Evolutionary conservation across 495 filamentous ascomycete genomes (phyloP), one percentile per base, ranked within the genome.

Genomic region (Bathelium albidoporum): DNA sequence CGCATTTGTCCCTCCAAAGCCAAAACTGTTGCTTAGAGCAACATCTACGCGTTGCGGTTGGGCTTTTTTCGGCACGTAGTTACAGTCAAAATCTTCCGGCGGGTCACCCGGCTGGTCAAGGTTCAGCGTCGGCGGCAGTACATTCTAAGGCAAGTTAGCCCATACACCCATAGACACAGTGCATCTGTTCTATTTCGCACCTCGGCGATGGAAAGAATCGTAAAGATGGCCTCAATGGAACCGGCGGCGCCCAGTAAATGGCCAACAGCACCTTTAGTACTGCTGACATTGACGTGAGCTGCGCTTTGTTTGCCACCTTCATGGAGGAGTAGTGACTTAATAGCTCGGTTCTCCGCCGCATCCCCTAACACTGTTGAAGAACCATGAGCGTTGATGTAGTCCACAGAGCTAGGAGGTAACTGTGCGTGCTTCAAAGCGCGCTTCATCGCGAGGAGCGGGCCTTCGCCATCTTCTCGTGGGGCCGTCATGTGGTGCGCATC

Each of bases 1-100:
- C 52, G 92, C 92, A 77, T 97, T 97, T 10, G 94, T 98, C 32
- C 94, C 94, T 11, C 94, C 94, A 78, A 98, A 98, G 1, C 94
- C 94, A 80, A 98, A 98, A 71, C 93, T 97, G 70, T 98, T 98
- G 22, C 89, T 91, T 68, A 98, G 65, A 34, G 87, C 87, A 29
- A 92, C 88, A 62, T 87, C 80, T 26, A 97, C 85, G 11, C 77
- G 63, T 66, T 84, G 84, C 31, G 86, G 72, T 71, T 97, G 92
- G 1, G 89, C 79, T 32, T 78, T 65, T 1, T 84, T 78, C 0
- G 91, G 85, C 1, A 95, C 85, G 75, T 95, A 93, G 74, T 98
- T 97, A 78, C 90, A 96, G 61, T 86, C 79, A 59, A 91, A 90
- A 10, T 84, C 89, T 60, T 85, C 66, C 14, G 65, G 58, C 20